Evolutionary conservation across 331 rosid genomes (phyloP), one percentile per base, ranked within the genome.

Genomic region (Stylosanthes scabra): DNA sequence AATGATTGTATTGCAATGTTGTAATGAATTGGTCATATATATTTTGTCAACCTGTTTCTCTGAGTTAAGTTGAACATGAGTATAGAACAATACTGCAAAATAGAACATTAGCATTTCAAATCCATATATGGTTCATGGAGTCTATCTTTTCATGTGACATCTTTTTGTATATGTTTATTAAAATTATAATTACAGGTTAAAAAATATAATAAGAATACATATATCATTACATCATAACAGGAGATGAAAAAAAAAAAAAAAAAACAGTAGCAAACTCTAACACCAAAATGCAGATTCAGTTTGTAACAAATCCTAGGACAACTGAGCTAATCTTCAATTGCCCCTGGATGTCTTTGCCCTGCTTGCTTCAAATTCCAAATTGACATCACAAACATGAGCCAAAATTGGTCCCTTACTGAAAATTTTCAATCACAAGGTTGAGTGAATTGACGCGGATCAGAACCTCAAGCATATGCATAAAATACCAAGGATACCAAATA

Each of bases 401-500:
- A 69, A 77, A 77, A 77, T 65, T 74, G 73, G 59, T 60, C 64
- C 25, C 25, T 20, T 57, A 8, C 40, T 56, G 69, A 61, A 76
- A 72, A 72, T n/a, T 68, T 52, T 60, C 28, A n/a, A 37, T 37
- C n/a, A 61, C 64, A 51, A 76, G 14, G 63, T 67, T 67, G 45
- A 10, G 75, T 58, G 52, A 27, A 52, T 7, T 1, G 25, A 20
- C 46, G 58, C 29, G 20, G 25, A 64, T 66, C 31, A 51, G 60
- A 67, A 77, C 74, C 42, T 71, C 68, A 78, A n/a, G 14, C 39
- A 2, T 45, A 50, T 27, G 83, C 82, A 9, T 59, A 52, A 25
- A 81, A 74, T 54, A 77, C 71, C 73, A 86, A 50, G 46, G 88
- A 82, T 41, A 70, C 81, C 51, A 88, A 81, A 54, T 73, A 76